Evolutionary conservation across 1,284 basidiomycete species (phyloP).

Genomic region (Ceratobasidium sp.): DNA sequence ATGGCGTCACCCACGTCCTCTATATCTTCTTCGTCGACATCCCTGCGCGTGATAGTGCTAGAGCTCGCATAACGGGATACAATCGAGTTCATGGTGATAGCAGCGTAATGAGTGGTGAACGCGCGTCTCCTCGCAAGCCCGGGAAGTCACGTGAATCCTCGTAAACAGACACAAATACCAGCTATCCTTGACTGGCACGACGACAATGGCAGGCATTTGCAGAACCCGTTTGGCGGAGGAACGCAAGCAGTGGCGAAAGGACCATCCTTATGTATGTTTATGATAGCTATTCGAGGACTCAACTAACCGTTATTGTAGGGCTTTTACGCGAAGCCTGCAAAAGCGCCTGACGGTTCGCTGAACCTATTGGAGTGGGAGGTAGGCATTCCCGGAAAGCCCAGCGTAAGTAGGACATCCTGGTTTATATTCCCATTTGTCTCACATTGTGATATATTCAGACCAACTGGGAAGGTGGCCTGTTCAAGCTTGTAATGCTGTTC

Average conservation of each 20-base stretch:
- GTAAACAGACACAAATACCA: slow-evolving; percentile 26
- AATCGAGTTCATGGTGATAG: slow-evolving; percentile 79
- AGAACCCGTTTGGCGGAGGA: slow-evolving; percentile 93
- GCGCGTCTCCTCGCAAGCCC: slow-evolving; percentile 41
- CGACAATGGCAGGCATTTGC: slow-evolving; percentile 82
- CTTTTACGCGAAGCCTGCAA: slow-evolving; percentile 94
- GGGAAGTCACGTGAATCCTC: slow-evolving; percentile 34
- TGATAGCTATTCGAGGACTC: slow-evolving; percentile 34
- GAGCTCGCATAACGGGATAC: slow-evolving; percentile 75
- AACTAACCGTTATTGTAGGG: slow-evolving; percentile 70
- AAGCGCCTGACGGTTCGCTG: slow-evolving; percentile 91
- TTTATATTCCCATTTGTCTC: not conserved
- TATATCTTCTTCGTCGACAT: slow-evolving; percentile 69
- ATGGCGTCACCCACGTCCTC: slow-evolving; percentile 70
- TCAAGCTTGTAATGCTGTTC: slow-evolving; percentile 93
- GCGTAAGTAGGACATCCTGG: slow-evolving; percentile 67
- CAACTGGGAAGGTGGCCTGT: slow-evolving; percentile 95
- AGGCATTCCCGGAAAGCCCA: slow-evolving; percentile 89
- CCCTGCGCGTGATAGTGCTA: slow-evolving; percentile 68
- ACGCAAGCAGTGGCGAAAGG: slow-evolving; percentile 98
- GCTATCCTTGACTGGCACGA: slow-evolving; percentile 23
- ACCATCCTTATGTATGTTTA: slow-evolving; percentile 94
- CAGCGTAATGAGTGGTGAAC: slow-evolving; percentile 48
- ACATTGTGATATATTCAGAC: slow-evolving; percentile 70
- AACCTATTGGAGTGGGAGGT: slow-evolving; percentile 99